phyloP scores from a whole-genome alignment of 306 rosid genomes.

The Vigna angularis region DNA sequence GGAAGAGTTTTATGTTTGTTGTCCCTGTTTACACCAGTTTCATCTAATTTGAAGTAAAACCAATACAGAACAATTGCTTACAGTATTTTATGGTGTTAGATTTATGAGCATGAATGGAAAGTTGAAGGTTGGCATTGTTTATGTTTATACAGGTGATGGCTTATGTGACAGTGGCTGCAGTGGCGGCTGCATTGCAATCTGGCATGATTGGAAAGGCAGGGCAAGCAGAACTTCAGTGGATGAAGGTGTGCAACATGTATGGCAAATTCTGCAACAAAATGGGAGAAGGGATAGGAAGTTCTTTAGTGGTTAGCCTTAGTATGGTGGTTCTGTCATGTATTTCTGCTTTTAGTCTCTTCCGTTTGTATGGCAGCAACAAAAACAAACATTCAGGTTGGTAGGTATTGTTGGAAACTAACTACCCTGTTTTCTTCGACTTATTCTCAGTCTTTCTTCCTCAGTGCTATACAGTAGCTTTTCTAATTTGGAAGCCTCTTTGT shows the following conservation, averaged over 20 bases:
- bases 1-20: no score
- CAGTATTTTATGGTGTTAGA: no score
- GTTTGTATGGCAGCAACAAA: conserved; percentile 70
- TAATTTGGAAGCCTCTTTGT: not conserved
- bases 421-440: not conserved
- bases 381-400: conserved; percentile 57
- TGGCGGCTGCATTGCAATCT: conserved; percentile 71
- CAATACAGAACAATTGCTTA: no score
- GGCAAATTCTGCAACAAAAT: conserved; percentile 81
- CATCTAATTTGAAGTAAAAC: no score
- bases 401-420: not conserved
- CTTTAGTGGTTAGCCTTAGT: conserved; percentile 66
- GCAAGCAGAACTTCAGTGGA: conserved; percentile 83
- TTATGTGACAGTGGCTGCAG: conserved; percentile 70
- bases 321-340: conserved; percentile 67
- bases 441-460: not conserved
- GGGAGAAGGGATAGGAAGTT: conserved; percentile 77
- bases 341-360: conserved; percentile 88
- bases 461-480: not conserved
- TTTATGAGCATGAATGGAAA: no score
- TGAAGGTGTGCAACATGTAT: conserved; percentile 72
- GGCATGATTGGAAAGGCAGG: conserved; percentile 70
- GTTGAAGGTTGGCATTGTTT: conserved; percentile 3
- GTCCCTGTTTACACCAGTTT: no score
- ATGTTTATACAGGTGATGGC: conserved; percentile 66